Evolutionary conservation across 129 eudicot genomes (phyloP).

Genomic region (sunflower (Helianthus annuus)): DNA sequence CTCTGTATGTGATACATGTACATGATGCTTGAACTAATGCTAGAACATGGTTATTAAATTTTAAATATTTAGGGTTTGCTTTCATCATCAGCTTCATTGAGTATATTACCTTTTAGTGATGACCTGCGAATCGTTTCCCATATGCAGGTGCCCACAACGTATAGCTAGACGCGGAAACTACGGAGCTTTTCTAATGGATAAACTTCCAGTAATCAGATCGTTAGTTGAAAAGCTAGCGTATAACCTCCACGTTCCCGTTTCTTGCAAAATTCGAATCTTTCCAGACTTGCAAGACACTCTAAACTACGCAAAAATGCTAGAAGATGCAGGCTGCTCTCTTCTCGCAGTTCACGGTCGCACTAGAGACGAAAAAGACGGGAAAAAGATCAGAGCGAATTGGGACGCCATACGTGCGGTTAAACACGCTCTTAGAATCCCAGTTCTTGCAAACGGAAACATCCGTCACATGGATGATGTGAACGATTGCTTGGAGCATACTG

Average conservation of each 20-base stretch:
- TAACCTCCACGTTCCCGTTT: constrained; percentile 76
- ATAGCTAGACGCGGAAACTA: constrained; percentile 86
- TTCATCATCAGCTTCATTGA: not conserved
- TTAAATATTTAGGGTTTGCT: not conserved
- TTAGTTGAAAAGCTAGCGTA: constrained; percentile 71
- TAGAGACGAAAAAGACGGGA: constrained; percentile 82
- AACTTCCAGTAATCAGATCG: constrained; percentile 80
- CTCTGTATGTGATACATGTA: not conserved
- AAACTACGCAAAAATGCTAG: constrained; percentile 88
- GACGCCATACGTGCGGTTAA: constrained; percentile 64
- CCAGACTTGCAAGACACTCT: constrained; percentile 79
- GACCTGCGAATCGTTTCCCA: constrained; percentile 1
- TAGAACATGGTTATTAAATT: not conserved
- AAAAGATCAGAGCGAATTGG: constrained; percentile 80
- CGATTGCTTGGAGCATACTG: constrained; percentile 67
- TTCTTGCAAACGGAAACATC: constrained; percentile 87
- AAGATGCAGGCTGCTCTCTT: constrained; percentile 93
- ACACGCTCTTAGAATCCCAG: constrained; percentile 69
- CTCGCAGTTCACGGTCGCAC: constrained; percentile 96
- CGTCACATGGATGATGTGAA: constrained; percentile 74
- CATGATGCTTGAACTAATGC: not conserved
- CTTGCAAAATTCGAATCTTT: constrained; percentile 89
- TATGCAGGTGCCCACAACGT: constrained; percentile 88
- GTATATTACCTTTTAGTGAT: not conserved
- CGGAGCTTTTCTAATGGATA: constrained; percentile 95